Evolutionary conservation across 495 filamentous ascomycete species (phyloP), one percentile per base, ranked within the genome.

Genomic region (Podospora bellae-mahoneyi): DNA sequence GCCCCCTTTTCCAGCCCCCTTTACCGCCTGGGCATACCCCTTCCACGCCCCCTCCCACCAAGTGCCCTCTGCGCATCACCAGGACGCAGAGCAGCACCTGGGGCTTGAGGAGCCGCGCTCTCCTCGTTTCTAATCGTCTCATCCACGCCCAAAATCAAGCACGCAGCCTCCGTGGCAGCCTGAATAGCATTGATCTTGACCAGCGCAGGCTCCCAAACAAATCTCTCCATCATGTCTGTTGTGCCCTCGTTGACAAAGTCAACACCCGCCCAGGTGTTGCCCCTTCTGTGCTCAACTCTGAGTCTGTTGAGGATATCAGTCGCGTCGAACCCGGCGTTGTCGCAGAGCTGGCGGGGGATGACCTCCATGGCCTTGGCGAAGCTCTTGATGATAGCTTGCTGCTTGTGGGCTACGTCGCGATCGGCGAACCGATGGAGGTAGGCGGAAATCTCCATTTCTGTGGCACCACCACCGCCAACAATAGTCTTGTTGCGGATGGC

Each of bases 61-160:
- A 99, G 78, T 48, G 93, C 95, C 68, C 94, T 85, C 82, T 98
- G 94, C 20, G 94, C 94, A 44, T 95, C 94, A 74, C 95, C 95
- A 1, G 93, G 92, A 15, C 94, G 95, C 66, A 98, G 82, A 48
- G 90, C 86, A 75, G 90, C 84, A 60, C 86, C 84, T 1, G 93
- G 93, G 30, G 86, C 91, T 78, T 95, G 90, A 57, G 93, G 90
- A 71, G 87, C 83, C 69, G 88, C 86, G 68, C 90, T 93, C 81
- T 97, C 92, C 83, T 99, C 91, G 80, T 97, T 99, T 78, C 89
- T 92, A 78, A 99, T 97, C 19, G 94, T 97, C 87, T 99, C 94
- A 77, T 99, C 94, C 53, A 99, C 94, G 71, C 91, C 91, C 78
- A 99, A 80, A 69, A 99, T 97, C 85, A 98, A 79, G 82, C 95